Evolutionary conservation across 1,284 basidiomycete species (phyloP).

Genomic region (Marasmius sp.): DNA sequence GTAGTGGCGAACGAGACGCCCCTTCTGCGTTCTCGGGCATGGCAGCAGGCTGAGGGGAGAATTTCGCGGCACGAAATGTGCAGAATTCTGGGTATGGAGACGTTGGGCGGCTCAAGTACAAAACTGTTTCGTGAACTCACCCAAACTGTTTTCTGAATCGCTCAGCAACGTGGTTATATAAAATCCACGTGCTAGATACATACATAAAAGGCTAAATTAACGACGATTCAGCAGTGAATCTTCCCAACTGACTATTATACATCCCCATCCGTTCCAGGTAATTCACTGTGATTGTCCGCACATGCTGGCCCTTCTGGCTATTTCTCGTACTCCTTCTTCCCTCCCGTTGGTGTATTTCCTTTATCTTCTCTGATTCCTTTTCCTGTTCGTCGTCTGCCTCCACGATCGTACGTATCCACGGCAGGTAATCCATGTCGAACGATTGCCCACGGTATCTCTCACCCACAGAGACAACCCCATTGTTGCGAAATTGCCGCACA

Average conservation of each 20-base stretch:
- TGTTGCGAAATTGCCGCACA: slow-evolving; percentile 39
- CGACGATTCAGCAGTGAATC: neutral
- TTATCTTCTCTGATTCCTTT: slow-evolving; percentile 24
- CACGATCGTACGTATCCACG: slow-evolving; percentile 72
- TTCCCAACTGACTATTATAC: slow-evolving; percentile 22
- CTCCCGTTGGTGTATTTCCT: slow-evolving; percentile 19
- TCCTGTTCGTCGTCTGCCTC: slow-evolving; percentile 60
- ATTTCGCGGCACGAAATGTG: neutral
- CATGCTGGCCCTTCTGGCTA: slow-evolving; percentile 43
- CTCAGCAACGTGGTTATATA: slow-evolving; percentile 9
- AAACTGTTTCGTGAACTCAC: slow-evolving; percentile 4
- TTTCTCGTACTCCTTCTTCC: slow-evolving; percentile 54
- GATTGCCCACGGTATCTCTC: slow-evolving; percentile 35
- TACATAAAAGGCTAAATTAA: slow-evolving; percentile 20
- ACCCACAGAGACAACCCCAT: slow-evolving; percentile 19
- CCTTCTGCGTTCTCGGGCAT: neutral
- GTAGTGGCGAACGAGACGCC: slow-evolving; percentile 1
- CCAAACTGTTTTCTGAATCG: neutral
- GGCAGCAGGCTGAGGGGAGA: neutral
- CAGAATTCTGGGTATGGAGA: neutral
- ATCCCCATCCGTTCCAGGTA: slow-evolving; percentile 32
- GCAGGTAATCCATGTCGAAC: slow-evolving; percentile 69
- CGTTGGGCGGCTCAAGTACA: neutral
- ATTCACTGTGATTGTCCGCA: slow-evolving; percentile 40
- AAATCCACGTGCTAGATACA: slow-evolving; percentile 12